These are phyloP conservation scores for Hibiscus tridactylites DNA, from an alignment of 345 rosid species.

Conservation along the genomic window DNA sequence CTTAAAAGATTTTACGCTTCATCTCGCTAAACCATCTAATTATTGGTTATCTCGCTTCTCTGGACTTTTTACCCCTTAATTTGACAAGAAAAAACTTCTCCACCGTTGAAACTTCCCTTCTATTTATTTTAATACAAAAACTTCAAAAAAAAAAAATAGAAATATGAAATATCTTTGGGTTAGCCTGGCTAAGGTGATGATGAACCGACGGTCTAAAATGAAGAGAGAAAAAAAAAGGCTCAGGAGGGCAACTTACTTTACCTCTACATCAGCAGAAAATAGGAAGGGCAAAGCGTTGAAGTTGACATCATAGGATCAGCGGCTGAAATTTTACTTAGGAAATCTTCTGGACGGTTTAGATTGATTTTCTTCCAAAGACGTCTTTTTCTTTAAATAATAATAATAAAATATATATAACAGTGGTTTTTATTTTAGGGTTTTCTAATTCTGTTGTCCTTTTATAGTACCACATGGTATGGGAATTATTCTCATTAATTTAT, in stretches of 20 bases:
- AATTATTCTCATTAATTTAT: neutral
- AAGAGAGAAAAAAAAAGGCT: neutral
- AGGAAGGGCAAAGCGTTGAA: no score
- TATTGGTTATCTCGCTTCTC: no score
- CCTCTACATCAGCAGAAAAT: neutral
- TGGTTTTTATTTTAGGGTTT: neutral
- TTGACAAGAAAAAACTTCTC: neutral
- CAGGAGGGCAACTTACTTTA: conserved; percentile 5
- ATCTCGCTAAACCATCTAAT: no score
- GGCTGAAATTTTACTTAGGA: no score
- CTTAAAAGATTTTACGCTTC: no score
- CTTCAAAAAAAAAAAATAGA: neutral
- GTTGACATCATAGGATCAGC: no score
- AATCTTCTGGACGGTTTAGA: no score
- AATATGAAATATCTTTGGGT: conserved; percentile 11
- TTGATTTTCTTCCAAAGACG: neutral
- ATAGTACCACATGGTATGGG: neutral
- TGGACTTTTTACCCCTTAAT: no score
- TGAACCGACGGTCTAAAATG: conserved; percentile 38
- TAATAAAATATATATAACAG: no score
- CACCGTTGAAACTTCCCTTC: neutral
- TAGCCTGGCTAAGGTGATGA: conserved; percentile 10
- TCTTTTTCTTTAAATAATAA: neutral
- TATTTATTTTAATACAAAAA: neutral
- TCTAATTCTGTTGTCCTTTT: neutral